Percentiles rank a stretch among this genome's conserved stretches.
Evolutionary conservation across 495 filamentous ascomycete genomes (phyloP).

Genomic region (Penicillium goetzii): DNA sequence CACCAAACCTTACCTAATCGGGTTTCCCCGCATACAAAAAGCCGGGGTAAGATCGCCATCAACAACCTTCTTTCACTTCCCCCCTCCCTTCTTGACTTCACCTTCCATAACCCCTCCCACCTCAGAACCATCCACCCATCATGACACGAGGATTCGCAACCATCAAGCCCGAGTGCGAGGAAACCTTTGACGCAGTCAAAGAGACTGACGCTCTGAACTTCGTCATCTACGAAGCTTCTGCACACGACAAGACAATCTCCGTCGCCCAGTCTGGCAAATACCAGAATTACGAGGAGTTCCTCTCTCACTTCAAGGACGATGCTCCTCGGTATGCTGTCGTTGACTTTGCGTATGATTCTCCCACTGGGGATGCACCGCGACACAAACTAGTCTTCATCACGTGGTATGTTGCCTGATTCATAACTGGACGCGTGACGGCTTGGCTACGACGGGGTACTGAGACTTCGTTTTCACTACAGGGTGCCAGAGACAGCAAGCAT

Average conservation of each 20-base stretch:
- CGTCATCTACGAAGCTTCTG: constrained; percentile 25
- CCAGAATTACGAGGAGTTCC: constrained; percentile 21
- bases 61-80: neutral
- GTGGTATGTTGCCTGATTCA: constrained; percentile 21
- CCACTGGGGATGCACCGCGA: constrained; percentile 21
- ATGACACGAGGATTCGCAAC: constrained; percentile 30
- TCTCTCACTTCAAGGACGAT: constrained; percentile 24
- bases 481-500: constrained; percentile 26
- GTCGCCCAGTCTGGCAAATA: constrained; percentile 29
- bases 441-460: neutral
- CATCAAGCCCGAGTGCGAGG: constrained; percentile 29
- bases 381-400: constrained; percentile 31
- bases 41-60: constrained; percentile 6
- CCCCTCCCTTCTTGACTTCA: neutral
- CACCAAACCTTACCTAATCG: constrained; percentile 8
- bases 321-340: constrained; percentile 27
- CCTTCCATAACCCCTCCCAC: neutral
- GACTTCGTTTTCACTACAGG: constrained; percentile 11
- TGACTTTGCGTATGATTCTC: constrained; percentile 24
- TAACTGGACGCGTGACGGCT: neutral
- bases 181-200: constrained; percentile 27
- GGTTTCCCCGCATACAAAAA: constrained; percentile 7
- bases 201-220: constrained; percentile 27
- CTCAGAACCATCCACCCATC: neutral
- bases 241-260: constrained; percentile 32